A percentile compares a stretch with the other conserved stretches of the same genome.
Conservation (phyloP, 1,284 basidiomycete species). For the Cystobasidium pallidum region DNA sequence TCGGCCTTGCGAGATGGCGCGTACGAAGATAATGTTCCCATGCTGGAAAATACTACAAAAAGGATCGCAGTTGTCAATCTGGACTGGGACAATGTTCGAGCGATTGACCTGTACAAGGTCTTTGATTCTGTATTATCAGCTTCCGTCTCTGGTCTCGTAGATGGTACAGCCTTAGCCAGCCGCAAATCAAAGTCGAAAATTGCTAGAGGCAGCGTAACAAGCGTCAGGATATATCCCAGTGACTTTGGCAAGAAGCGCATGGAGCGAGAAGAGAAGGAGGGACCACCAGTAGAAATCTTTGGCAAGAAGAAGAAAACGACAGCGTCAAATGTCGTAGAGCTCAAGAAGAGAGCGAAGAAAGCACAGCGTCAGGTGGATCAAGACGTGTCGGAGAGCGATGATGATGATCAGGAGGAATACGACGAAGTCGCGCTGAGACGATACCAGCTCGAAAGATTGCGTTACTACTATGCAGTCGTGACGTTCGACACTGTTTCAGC, state of each 20-base stretch:
- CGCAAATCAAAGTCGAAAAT: constrained; percentile 40
- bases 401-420: constrained; percentile 61
- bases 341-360: constrained; percentile 52
- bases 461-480: constrained; percentile 97
- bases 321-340: constrained; percentile 33
- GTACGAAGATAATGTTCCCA: constrained; percentile 45
- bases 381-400: constrained; percentile 65
- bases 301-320: constrained; percentile 50
- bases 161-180: constrained; percentile 31
- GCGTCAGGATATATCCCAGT: constrained; percentile 81
- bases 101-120: constrained; percentile 87
- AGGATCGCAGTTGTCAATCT: constrained; percentile 92
- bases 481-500: constrained; percentile 81
- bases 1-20: constrained; percentile 47
- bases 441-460: constrained; percentile 90
- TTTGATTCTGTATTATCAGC: constrained; percentile 80
- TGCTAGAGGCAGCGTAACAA: constrained; percentile 47
- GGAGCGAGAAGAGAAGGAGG: constrained; percentile 83
- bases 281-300: constrained; percentile 87
- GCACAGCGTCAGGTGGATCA: constrained; percentile 59
- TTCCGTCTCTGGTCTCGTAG: constrained; percentile 46
- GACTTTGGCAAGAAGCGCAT: constrained; percentile 90
- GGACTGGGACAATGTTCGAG: constrained; percentile 97
- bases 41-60: constrained; percentile 61
- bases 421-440: constrained; percentile 85